These are phyloP conservation scores for Cadophora sp. DNA, from an alignment of 2,329 filamentous ascomycete species.

Conservation along the genomic window DNA sequence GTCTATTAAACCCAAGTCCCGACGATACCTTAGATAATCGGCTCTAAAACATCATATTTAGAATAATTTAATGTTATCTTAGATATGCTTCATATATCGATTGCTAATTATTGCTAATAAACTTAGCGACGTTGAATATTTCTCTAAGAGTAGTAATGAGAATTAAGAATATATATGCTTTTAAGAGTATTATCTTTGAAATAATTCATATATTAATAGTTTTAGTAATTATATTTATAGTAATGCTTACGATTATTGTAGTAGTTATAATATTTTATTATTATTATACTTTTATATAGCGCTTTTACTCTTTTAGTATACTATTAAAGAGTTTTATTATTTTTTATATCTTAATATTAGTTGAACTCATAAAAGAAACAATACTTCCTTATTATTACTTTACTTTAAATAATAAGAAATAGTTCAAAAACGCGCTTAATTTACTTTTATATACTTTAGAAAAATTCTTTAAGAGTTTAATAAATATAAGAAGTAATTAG, in stretches of 20 bases:
- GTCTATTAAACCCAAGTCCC: neutral
- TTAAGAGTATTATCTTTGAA: slow-evolving; percentile 1
- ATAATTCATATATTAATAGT: slow-evolving; percentile 12
- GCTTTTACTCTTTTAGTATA: slow-evolving; percentile 2
- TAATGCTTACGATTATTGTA: slow-evolving; percentile 7
- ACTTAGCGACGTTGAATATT: slow-evolving; percentile 8
- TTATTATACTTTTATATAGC: slow-evolving; percentile 10
- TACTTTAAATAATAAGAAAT: slow-evolving; percentile 21
- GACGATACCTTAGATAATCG: neutral
- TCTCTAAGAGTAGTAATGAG: neutral
- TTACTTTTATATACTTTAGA: slow-evolving; percentile 22
- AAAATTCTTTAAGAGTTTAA: slow-evolving; percentile 12
- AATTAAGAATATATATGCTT: slow-evolving; percentile 12
- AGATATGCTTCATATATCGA: slow-evolving; percentile 9
- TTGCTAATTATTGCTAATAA: slow-evolving; percentile 1
- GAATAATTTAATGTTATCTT: slow-evolving; percentile 6
- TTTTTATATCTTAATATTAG: slow-evolving; percentile 21
- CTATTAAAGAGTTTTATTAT: slow-evolving; percentile 8
- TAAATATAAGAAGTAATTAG: slow-evolving; percentile 4
- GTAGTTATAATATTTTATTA: slow-evolving; percentile 10
- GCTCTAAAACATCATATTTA: slow-evolving; percentile 10
- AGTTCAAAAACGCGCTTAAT: slow-evolving; percentile 17
- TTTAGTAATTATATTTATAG: slow-evolving; percentile 10
- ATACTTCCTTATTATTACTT: slow-evolving; percentile 26
- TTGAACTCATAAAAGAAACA: slow-evolving; percentile 27